Percentiles rank a stretch among this genome's conserved stretches.
phyloP scores from a whole-genome alignment of 2,329 filamentous ascomycete species.

The Trichoderma hamatum region DNA sequence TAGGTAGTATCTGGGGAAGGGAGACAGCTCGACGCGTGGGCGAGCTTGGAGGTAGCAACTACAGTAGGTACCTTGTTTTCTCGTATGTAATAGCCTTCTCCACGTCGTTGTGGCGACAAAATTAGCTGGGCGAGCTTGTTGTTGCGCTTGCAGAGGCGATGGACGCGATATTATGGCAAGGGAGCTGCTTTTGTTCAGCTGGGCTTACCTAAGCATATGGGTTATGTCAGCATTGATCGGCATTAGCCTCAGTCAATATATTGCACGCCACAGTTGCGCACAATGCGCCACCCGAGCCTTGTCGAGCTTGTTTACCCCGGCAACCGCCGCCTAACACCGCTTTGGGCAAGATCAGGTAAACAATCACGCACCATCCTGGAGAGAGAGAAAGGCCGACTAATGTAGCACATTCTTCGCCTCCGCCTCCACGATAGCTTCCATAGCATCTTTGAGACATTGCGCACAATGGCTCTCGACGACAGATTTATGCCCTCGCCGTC shows the following conservation, averaged over 20 bases:
- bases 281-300: not conserved
- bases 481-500: constrained; percentile 50
- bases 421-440: constrained; percentile 47
- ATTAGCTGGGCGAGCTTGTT: not conserved
- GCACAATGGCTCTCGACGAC: constrained; percentile 47
- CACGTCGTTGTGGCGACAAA: not conserved
- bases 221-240: not conserved
- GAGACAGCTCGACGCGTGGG: constrained; percentile 7
- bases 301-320: constrained; percentile 20
- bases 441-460: constrained; percentile 45
- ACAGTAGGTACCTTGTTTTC: not conserved
- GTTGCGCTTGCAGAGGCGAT: too few relatives aligned
- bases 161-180: not conserved
- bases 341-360: constrained; percentile 9
- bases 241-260: constrained; percentile 1
- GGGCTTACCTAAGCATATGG: not conserved
- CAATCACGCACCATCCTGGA: constrained; percentile 1
- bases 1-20: not conserved
- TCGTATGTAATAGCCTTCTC: too few relatives aligned
- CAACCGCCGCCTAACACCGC: constrained; percentile 5
- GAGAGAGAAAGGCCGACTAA: constrained; percentile 30
- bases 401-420: constrained; percentile 47
- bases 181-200: not conserved
- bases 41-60: too few relatives aligned
- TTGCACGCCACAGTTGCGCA: constrained; percentile 19